Conservation (phyloP, 1,284 basidiomycete genomes). For the Blastosporella zonata region DNA sequence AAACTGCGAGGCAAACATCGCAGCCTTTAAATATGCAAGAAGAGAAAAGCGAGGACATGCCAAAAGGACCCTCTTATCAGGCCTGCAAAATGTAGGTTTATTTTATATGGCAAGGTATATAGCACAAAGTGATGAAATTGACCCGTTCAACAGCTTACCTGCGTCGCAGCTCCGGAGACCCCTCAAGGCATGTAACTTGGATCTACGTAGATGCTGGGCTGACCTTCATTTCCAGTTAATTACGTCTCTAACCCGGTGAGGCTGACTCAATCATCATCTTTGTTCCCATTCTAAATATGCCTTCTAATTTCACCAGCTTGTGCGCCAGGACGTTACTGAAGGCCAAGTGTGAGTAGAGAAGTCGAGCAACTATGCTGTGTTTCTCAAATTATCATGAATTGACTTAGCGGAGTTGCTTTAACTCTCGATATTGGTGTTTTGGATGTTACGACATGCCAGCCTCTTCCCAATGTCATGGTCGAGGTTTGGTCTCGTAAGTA, state of each 20-base stretch:
- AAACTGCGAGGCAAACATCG: slow-evolving; percentile 10
- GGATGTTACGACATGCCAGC: slow-evolving; percentile 55
- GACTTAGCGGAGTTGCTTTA: slow-evolving; percentile 43
- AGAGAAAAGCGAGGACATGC: slow-evolving; percentile 11
- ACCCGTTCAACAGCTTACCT: slow-evolving; percentile 25
- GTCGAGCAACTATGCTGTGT: neutral
- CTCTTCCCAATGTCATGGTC: slow-evolving; percentile 50
- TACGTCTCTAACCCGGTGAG: slow-evolving; percentile 25
- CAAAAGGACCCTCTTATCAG: slow-evolving; percentile 18
- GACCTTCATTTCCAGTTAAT: slow-evolving; percentile 14
- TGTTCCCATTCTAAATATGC: neutral
- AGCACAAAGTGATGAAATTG: no score
- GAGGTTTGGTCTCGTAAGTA: slow-evolving; percentile 51
- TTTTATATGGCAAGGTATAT: neutral
- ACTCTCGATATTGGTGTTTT: slow-evolving; percentile 55
- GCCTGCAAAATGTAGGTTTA: slow-evolving; percentile 22
- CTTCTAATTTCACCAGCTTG: slow-evolving; percentile 29
- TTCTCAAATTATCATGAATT: neutral
- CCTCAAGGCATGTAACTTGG: slow-evolving; percentile 16
- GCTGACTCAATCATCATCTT: neutral
- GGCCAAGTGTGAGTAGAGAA: slow-evolving; percentile 34
- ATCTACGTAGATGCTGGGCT: neutral
- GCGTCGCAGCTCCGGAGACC: slow-evolving; percentile 26
- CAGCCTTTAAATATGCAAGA: slow-evolving; percentile 13
- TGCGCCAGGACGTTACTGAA: slow-evolving; percentile 50